Evolutionary conservation across 1,284 basidiomycete species (phyloP), one percentile per base, ranked within the genome.

Genomic region (Rhodotorula sp.): DNA sequence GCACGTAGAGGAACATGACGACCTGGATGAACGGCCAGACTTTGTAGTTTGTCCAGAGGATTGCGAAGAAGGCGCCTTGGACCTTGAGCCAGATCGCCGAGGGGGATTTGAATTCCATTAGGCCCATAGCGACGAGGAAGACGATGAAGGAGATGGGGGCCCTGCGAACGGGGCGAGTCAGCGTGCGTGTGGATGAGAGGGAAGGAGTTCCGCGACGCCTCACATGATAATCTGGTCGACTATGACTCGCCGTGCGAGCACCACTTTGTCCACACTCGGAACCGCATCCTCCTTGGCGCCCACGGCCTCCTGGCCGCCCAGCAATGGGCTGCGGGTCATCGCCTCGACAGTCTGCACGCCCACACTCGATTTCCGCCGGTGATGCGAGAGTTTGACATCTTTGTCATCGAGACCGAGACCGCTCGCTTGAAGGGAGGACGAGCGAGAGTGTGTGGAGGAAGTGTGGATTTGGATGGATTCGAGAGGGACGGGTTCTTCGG

Each of bases 71-170:
- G 37, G 48, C 26, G 51, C 40, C 53, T 22, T 50, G 34, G 26
- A 61, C 37, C 47, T 47, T 62, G 47, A n/a, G 13, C 53, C 37
- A 57, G 50, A 62, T 58, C 26, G 47, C 28, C 3, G 47, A 30
- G 15, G 51, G 54, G 15, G 52, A 47, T 8, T 24, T 28, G 30
- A 62, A 37, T 55, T 67, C 60, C 65, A 67, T 67, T 48, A 63
- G 20, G 24, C 60, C 65, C 65, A 67, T 67, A 26, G 52, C 53
- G 15, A 63, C 60, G 10, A 67, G 55, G 46, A 67, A 67, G 30
- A 67, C 51, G 56, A 67, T 54, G 59, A 67, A 67, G 15, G 65
- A 67, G 30, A 67, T 67, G 16, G 65, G 65, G 1, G 65, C 65
- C 65, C 65, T 67, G 50, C 46, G 30, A 4, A 2, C 6, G 10